Percentiles rank a stretch among this genome's conserved stretches.
Conservation (phyloP, 768 basidiomycete species). For the Lactarius sanguifluus region DNA sequence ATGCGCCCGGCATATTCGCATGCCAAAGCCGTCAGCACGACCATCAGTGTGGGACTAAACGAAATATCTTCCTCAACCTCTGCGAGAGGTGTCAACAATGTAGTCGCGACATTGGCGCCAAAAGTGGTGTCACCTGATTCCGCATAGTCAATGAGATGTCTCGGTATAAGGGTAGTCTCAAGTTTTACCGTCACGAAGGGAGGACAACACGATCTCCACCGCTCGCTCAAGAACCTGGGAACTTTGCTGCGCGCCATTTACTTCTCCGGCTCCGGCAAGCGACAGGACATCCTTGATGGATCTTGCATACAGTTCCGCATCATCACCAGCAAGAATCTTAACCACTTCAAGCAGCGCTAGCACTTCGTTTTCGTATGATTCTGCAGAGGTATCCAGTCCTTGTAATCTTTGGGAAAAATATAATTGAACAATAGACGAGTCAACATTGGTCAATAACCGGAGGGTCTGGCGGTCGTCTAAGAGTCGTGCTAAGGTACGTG, state of each 20-base stretch:
- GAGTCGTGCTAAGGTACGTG: neutral
- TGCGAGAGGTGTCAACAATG: conserved; percentile 22
- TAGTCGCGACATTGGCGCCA: conserved; percentile 40
- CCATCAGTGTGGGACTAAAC: conserved; percentile 57
- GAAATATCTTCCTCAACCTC: conserved; percentile 29
- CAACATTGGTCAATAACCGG: conserved; percentile 55
- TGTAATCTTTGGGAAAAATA: conserved; percentile 50
- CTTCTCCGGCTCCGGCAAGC: conserved; percentile 37
- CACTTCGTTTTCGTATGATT: conserved; percentile 43
- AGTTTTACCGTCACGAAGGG: conserved; percentile 50
- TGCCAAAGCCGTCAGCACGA: conserved; percentile 68
- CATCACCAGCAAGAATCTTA: conserved; percentile 44
- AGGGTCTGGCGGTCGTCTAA: conserved; percentile 50
- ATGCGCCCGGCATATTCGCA: conserved; percentile 57
- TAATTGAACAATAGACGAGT: conserved; percentile 54
- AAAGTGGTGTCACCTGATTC: conserved; percentile 2
- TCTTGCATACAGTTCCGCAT: conserved; percentile 60
- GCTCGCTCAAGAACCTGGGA: conserved; percentile 52
- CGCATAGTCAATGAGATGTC: neutral
- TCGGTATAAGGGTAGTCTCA: conserved; percentile 7
- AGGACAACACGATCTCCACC: conserved; percentile 55
- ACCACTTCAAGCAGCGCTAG: conserved; percentile 56
- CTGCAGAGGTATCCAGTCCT: conserved; percentile 38
- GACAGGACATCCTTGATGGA: conserved; percentile 46
- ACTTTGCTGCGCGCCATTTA: conserved; percentile 33